Evolutionary conservation across 2,329 filamentous ascomycete genomes (phyloP), one percentile per base, ranked within the genome.

Genomic region (Aspergillus ruber): DNA sequence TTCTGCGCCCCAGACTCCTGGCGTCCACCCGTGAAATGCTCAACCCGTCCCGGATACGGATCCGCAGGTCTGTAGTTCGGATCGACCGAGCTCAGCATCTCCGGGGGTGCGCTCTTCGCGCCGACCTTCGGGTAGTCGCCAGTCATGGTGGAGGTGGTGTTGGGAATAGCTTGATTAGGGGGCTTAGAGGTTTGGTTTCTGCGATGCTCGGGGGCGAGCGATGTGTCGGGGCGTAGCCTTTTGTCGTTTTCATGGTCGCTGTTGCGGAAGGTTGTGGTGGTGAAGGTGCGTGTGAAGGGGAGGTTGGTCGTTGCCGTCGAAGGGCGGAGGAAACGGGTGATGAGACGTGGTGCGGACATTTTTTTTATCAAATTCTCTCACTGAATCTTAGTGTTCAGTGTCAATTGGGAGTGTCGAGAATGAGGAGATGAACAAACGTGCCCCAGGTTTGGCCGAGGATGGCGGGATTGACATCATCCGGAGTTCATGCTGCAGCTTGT

Each of bases 1-100:
- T 80, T 80, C 55, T 60, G 70, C 61, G 77, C 70, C 3, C 71
- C 70, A 41, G 68, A 70, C 47, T 73, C 66, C 65, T 84, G 81
- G 10, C 78, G 80, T 42, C 80, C 81, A 25, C 82, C 82, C 0
- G 81, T 85, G 78, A 84, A 83, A 51, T 77, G 73, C 62, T 84
- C 76, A 7, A 81, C 82, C 61, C 81, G 83, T 58, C 82, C 78
- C 0, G 80, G 79, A 43, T 78, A 73, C 1, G 77, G 74, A 62
- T 84, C 81, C 56, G 79, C 79, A 39, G 81, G 80, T 8, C 68
- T 65, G 61, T 79, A 84, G 43, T 78, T 69, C 13, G 71, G 67
- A 55, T 83, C 78, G 45, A 77, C 74, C 17, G 75, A 76, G 56
- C 72, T 77, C 54, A 84, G 65, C 50, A 85, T 61, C 64, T 85